Conservation (phyloP, 2,329 filamentous ascomycete species). For the Aschersonia sp. region DNA sequence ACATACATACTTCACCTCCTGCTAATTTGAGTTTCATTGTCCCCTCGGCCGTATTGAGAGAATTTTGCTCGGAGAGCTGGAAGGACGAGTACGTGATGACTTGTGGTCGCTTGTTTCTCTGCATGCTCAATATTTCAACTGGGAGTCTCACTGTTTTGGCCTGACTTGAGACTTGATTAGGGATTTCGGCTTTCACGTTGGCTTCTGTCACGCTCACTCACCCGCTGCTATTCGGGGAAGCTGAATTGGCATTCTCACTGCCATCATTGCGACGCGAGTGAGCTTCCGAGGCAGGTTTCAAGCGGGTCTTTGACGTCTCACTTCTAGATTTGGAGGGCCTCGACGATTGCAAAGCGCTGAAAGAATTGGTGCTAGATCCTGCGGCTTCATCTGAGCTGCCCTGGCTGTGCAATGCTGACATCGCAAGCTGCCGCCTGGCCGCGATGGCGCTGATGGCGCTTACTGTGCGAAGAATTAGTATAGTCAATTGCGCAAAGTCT, state of each 20-base stretch:
- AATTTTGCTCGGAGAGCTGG: conserved; percentile 27
- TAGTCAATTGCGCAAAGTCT: not conserved
- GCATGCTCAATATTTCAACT: too few species aligned
- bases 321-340: conserved; percentile 3
- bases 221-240: not conserved
- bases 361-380: conserved; percentile 9
- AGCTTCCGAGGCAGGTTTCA: conserved; percentile 5
- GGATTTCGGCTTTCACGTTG: not conserved
- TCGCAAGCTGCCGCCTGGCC: conserved; percentile 15
- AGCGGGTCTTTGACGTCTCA: conserved; percentile 6
- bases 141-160: not conserved
- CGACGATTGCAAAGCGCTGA: conserved; percentile 11
- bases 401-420: conserved; percentile 4
- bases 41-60: conserved; percentile 22
- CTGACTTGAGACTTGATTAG: not conserved
- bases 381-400: conserved; percentile 7
- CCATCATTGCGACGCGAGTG: conserved; percentile 1
- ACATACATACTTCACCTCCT: conserved; percentile 30
- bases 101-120: not conserved
- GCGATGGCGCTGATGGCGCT: conserved; percentile 23
- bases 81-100: conserved; percentile 29
- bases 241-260: not conserved
- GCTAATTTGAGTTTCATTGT: conserved; percentile 25
- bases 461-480: conserved; percentile 7
- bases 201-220: not conserved